Conservation (phyloP, 1,284 basidiomycete species). For the Leccinum fallax region DNA sequence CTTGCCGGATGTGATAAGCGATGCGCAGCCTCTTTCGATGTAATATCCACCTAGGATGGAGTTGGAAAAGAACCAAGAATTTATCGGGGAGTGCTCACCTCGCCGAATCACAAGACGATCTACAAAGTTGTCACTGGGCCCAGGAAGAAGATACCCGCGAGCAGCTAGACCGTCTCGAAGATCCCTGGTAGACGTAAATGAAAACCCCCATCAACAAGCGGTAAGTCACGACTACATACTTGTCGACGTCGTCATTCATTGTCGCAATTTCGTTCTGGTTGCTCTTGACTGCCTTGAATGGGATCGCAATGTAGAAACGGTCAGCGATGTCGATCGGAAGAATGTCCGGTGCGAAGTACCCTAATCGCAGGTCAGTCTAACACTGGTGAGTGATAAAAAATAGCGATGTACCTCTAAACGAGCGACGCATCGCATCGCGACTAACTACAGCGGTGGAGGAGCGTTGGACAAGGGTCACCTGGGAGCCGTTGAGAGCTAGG, state of each 20-base stretch:
- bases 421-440: constrained; percentile 12
- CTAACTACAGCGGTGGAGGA: constrained; percentile 18
- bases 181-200: constrained; percentile 6
- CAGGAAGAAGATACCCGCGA: constrained; percentile 16
- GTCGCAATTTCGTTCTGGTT: constrained; percentile 9
- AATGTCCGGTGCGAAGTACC: constrained; percentile 17
- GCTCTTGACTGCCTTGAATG: constrained; percentile 12
- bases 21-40: constrained; percentile 17
- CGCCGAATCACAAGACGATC: constrained; percentile 18
- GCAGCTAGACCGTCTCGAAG: constrained; percentile 6
- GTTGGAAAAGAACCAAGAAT: not conserved
- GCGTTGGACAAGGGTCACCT: constrained; percentile 15
- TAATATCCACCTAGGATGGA: constrained; percentile 14
- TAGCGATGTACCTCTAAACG: constrained; percentile 12
- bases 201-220: not conserved
- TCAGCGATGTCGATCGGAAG: constrained; percentile 20
- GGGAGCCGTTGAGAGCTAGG: constrained; percentile 6
- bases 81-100: constrained; percentile 1
- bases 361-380: not conserved
- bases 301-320: constrained; percentile 17
- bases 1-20: constrained; percentile 18
- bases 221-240: not conserved
- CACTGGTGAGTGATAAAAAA: not conserved
- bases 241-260: constrained; percentile 13
- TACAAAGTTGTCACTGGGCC: constrained; percentile 10